Evolutionary conservation across 768 basidiomycete genomes (phyloP).

Genomic region (Myochromella boudieri): DNA sequence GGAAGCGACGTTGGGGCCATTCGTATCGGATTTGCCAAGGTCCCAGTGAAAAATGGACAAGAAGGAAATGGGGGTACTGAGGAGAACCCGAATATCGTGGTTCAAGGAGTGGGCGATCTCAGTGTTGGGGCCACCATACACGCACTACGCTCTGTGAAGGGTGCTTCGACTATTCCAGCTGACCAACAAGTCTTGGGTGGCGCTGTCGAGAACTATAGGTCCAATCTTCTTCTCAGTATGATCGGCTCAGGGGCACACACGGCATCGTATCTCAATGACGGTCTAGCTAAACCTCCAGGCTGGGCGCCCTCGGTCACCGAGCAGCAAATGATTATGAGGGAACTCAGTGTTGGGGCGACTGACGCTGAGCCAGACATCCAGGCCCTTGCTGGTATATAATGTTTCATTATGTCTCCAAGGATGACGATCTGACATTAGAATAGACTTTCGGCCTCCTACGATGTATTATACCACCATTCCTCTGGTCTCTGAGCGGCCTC

Average conservation of each 20-base stretch:
- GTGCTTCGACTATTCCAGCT: constrained; percentile 88
- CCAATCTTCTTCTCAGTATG: constrained; percentile 88
- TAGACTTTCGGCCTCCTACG: constrained; percentile 89
- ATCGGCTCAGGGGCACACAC: constrained; percentile 74
- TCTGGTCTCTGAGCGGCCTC: constrained; percentile 77
- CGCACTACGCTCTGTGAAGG: constrained; percentile 83
- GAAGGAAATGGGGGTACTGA: constrained; percentile 60
- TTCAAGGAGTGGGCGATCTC: constrained; percentile 81
- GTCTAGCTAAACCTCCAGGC: constrained; percentile 59
- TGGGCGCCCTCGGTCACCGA: constrained; percentile 81
- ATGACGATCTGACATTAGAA: constrained; percentile 23
- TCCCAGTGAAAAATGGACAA: constrained; percentile 86
- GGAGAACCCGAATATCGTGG: constrained; percentile 62
- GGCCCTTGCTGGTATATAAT: constrained; percentile 77
- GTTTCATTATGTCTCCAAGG: constrained; percentile 2
- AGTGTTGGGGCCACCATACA: constrained; percentile 89
- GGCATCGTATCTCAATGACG: constrained; percentile 53
- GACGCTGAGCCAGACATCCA: constrained; percentile 86
- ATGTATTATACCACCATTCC: constrained; percentile 98
- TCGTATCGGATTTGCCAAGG: constrained; percentile 95
- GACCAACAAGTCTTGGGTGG: constrained; percentile 94
- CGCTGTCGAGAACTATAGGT: constrained; percentile 91
- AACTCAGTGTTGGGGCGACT: constrained; percentile 72
- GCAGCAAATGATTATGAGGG: constrained; percentile 96
- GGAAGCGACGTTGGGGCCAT: constrained; percentile 97